These are phyloP conservation scores for Astrocystis sublimbata DNA, from an alignment of 495 filamentous ascomycete genomes.

Conservation along the genomic window DNA sequence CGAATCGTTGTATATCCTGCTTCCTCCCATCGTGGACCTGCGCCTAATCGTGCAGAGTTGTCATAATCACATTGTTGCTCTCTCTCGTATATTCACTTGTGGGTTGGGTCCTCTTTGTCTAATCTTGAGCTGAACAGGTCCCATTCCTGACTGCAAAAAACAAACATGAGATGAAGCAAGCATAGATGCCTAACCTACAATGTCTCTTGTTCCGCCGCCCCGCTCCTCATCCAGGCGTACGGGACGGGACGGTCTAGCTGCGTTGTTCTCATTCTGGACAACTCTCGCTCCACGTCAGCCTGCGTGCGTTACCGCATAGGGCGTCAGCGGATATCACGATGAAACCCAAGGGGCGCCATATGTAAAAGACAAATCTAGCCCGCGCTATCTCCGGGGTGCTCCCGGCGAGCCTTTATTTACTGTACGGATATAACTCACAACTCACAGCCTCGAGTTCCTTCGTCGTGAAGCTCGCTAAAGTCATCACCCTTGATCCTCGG, in stretches of 20 bases:
- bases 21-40: not conserved
- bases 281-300: not conserved
- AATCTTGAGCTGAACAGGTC: too few species aligned
- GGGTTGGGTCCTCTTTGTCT: not conserved
- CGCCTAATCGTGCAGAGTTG: not conserved
- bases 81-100: not conserved
- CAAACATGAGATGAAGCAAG: too few species aligned
- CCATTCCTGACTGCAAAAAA: too few species aligned
- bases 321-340: not conserved
- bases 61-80: not conserved
- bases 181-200: too few species aligned
- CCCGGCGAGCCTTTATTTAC: not conserved
- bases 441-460: constrained; percentile 3
- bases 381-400: constrained; percentile 12
- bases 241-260: not conserved
- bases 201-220: not conserved
- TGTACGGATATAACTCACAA: not conserved
- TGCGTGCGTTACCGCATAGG: not conserved
- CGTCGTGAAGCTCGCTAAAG: constrained; percentile 2
- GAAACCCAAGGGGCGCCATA: constrained; percentile 3
- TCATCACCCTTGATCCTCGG: constrained; percentile 6
- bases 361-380: too few species aligned
- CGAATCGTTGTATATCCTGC: not conserved
- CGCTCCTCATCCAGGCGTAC: not conserved
- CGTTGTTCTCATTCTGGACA: not conserved